Percentiles rank a stretch among this genome's conserved stretches.
Conservation (phyloP, 1,139 yeast species). For the Nadsonia starkeyi-henricii region DNA sequence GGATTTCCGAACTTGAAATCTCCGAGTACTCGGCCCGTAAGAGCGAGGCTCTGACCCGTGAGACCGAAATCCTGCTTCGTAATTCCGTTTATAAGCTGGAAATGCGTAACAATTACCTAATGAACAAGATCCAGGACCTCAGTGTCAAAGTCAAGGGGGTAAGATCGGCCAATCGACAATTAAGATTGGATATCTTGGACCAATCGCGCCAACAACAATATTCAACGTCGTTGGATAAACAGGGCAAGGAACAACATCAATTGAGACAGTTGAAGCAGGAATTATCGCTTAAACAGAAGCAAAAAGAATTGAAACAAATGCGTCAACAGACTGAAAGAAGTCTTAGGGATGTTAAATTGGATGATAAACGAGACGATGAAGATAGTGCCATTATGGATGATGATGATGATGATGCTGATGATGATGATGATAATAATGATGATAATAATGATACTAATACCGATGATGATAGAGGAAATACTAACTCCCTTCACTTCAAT, state of each 20-base stretch:
- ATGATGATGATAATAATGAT: background rate
- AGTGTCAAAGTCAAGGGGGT: background rate
- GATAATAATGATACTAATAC: background rate
- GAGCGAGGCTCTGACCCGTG: conserved; percentile 12
- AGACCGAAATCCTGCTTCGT: conserved; percentile 11
- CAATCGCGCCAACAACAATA: too few species aligned
- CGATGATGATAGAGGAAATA: background rate
- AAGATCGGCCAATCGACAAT: background rate
- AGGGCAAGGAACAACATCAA: too few species aligned
- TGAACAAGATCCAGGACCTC: background rate
- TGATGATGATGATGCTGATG: background rate
- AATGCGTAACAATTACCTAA: conserved; percentile 3
- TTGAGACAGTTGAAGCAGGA: too few species aligned
- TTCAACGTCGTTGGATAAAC: too few species aligned
- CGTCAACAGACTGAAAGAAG: background rate
- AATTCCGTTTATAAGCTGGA: conserved; percentile 8
- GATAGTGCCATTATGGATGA: background rate
- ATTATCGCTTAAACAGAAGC: too few species aligned
- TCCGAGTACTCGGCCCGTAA: conserved; percentile 12
- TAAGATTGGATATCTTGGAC: background rate
- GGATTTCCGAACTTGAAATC: conserved; percentile 64
- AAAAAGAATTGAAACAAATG: too few species aligned
- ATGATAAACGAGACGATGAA: background rate
- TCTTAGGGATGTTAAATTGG: background rate
- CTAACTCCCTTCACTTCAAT: background rate